Evolutionary conservation across 2,329 filamentous ascomycete species (phyloP).

Genomic region (Diaporthe caulivora): DNA sequence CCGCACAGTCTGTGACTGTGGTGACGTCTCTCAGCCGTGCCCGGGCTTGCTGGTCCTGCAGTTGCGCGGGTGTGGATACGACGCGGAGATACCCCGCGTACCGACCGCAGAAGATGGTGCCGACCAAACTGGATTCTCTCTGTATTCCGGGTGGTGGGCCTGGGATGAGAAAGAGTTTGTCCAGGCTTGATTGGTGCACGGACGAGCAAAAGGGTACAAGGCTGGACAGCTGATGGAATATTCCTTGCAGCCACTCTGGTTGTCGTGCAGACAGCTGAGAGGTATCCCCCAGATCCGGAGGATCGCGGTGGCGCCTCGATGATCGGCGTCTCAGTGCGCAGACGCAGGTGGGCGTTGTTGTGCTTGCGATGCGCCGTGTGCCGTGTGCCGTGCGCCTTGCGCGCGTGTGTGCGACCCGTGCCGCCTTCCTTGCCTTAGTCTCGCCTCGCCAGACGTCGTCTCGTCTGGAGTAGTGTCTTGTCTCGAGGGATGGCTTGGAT

Average conservation of each 20-base stretch:
- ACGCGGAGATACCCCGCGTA: neutral
- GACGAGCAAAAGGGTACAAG: neutral
- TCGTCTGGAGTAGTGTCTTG: neutral
- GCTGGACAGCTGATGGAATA: neutral
- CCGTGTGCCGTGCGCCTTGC: too few relatives aligned
- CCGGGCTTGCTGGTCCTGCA: neutral
- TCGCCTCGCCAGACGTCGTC: neutral
- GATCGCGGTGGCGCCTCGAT: slow-evolving; percentile 1
- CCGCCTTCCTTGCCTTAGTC: neutral
- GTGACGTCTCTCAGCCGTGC: neutral
- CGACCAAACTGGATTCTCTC: neutral
- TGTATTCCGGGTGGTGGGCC: neutral
- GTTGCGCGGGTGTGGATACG: neutral
- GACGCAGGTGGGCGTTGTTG: neutral
- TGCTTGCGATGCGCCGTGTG: neutral
- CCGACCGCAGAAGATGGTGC: neutral
- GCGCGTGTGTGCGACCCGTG: too few relatives aligned
- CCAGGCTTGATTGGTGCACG: slow-evolving; percentile 1
- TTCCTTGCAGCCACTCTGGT: neutral
- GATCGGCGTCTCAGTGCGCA: slow-evolving; percentile 7
- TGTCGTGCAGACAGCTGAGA: slow-evolving; percentile 6
- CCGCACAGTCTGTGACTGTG: neutral
- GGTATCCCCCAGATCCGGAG: slow-evolving; percentile 19
- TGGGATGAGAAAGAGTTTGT: slow-evolving; percentile 7
- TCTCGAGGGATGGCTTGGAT: neutral